A percentile compares a stretch with the other conserved stretches of the same genome.
Conservation (phyloP, 441 rosid genomes). For the Populus hybrid region DNA sequence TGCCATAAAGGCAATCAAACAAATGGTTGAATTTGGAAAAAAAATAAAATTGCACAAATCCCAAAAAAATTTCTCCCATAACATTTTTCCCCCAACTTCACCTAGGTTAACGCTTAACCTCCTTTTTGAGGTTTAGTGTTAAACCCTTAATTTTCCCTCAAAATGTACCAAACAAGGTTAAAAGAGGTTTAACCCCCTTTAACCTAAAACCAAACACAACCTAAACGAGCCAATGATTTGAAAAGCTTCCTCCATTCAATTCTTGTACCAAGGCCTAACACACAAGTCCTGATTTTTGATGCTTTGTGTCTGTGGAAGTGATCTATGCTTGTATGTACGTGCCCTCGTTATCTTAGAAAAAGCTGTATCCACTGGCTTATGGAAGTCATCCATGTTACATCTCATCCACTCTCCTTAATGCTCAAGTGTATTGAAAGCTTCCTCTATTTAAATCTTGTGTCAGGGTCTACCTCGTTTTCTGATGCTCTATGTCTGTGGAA, state of each 20-base stretch:
- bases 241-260: neutral
- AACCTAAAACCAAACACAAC: neutral
- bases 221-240: neutral
- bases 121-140: neutral
- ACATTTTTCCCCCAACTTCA: neutral
- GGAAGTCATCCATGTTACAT: neutral
- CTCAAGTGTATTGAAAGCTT: constrained; percentile 88
- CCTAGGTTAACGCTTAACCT: neutral
- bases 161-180: neutral
- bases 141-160: neutral
- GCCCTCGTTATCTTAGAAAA: neutral
- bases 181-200: too few species aligned
- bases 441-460: constrained; percentile 43
- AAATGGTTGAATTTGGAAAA: neutral
- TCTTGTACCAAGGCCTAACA: neutral
- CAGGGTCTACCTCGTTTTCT: neutral
- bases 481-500: neutral
- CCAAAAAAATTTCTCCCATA: neutral
- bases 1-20: neutral
- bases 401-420: neutral
- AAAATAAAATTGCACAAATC: too few species aligned
- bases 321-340: constrained; percentile 1
- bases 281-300: neutral
- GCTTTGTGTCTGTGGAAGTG: constrained; percentile 3
- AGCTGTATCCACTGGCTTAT: constrained; percentile 43